Evolutionary conservation across 2,329 filamentous ascomycete genomes (phyloP).

Genomic region (Cryphonectria radicalis): DNA sequence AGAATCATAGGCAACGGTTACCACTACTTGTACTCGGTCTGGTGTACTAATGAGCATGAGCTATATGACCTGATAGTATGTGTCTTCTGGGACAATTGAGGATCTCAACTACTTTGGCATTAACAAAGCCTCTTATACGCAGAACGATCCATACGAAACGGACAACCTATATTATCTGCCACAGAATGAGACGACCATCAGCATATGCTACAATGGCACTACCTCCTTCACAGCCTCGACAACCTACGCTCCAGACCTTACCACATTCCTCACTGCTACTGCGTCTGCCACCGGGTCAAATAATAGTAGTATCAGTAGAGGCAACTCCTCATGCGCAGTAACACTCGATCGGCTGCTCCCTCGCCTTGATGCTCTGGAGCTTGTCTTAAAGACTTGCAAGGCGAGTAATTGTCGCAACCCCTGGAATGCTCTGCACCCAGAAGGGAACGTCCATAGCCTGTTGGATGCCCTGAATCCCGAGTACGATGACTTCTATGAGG

Average conservation of each 20-base stretch:
- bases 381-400: constrained; percentile 67
- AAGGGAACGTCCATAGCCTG: constrained; percentile 53
- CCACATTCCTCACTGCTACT: constrained; percentile 6
- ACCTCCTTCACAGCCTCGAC: not conserved
- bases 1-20: constrained; percentile 58
- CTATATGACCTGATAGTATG: constrained; percentile 64
- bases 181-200: constrained; percentile 4
- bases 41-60: constrained; percentile 70
- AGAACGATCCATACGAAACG: constrained; percentile 58
- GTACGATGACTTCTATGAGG: constrained; percentile 58
- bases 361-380: constrained; percentile 60
- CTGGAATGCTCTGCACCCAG: constrained; percentile 60
- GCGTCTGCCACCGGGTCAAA: not conserved
- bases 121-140: constrained; percentile 12
- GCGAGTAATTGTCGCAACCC: constrained; percentile 56
- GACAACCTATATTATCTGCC: constrained; percentile 43
- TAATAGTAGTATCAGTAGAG: constrained; percentile 25
- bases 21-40: constrained; percentile 67
- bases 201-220: not conserved
- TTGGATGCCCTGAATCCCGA: constrained; percentile 51
- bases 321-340: constrained; percentile 25
- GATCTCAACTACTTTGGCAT: not conserved
- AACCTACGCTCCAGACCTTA: not conserved
- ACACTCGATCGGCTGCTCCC: constrained; percentile 46
- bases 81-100: constrained; percentile 5